Percentiles rank a stretch among this genome's conserved stretches.
Evolutionary conservation across 805 yeast genomes (phyloP).

Genomic region (Metschnikowia cerradonensis): DNA sequence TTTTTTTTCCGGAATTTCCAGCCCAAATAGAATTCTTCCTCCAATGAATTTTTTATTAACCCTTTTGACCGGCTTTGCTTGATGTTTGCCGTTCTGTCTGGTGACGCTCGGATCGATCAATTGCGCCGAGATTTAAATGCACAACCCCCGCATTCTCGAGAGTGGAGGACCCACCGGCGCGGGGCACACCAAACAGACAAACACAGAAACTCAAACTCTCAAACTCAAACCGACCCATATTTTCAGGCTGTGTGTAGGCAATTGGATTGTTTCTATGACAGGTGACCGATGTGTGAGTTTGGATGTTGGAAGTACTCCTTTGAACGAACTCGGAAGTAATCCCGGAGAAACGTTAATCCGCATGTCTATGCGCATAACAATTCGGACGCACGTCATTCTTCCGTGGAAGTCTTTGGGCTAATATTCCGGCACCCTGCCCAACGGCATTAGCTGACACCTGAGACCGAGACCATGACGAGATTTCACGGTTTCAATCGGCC

Average conservation of each 20-base stretch:
- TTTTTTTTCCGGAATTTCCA: background rate
- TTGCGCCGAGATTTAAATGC: conserved; percentile 3
- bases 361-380: background rate
- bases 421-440: background rate
- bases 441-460: background rate
- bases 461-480: too few relatives aligned
- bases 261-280: too few relatives aligned
- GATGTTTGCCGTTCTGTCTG: too few relatives aligned
- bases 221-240: too few relatives aligned
- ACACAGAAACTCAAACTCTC: too few relatives aligned
- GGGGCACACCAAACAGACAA: background rate
- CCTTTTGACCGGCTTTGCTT: too few relatives aligned
- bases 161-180: conserved; percentile 1
- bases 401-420: background rate
- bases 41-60: too few relatives aligned
- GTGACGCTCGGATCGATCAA: background rate
- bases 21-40: too few relatives aligned
- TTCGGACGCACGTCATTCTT: background rate
- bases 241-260: too few relatives aligned
- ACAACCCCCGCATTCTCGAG: conserved; percentile 1
- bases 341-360: conserved; percentile 1
- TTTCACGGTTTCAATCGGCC: too few relatives aligned
- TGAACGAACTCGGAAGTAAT: background rate
- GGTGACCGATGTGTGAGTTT: too few relatives aligned
- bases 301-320: too few relatives aligned